Percentiles rank a stretch among this genome's conserved stretches.
phyloP scores from a whole-genome alignment of 441 rosid species.

The Gossypium lobatum region DNA sequence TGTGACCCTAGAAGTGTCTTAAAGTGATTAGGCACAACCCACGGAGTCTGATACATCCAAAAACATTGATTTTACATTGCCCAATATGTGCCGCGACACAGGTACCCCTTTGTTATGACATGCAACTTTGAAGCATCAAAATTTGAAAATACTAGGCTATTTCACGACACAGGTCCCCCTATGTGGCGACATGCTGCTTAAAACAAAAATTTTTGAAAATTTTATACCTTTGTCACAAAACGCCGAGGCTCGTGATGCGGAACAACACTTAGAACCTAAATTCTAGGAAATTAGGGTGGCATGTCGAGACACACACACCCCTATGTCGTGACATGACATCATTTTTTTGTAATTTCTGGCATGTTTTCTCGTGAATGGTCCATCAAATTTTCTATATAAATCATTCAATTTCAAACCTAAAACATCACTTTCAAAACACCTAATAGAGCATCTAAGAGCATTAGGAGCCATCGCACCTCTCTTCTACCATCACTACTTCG shows the following conservation, averaged over 20 bases:
- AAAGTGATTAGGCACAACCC: neutral
- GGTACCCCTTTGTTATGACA: too few relatives aligned
- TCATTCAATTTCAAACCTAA: neutral
- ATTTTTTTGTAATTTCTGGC: too few relatives aligned
- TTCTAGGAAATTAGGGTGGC: too few relatives aligned
- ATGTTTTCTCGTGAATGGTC: neutral
- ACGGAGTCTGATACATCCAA: neutral
- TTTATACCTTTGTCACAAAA: too few relatives aligned
- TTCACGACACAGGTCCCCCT: too few relatives aligned
- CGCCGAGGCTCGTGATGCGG: too few relatives aligned
- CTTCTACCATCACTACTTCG: neutral
- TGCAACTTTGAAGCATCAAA: too few relatives aligned
- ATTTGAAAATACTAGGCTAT: too few relatives aligned
- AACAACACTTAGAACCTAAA: too few relatives aligned
- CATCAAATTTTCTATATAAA: neutral
- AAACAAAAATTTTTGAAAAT: too few relatives aligned
- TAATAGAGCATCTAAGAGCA: neutral
- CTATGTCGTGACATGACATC: neutral
- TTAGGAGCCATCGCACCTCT: neutral
- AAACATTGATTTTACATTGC: neutral
- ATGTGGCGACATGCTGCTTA: too few relatives aligned
- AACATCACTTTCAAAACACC: neutral
- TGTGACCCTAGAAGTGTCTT: neutral
- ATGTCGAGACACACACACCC: too few relatives aligned
- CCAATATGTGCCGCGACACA: neutral